Evolutionary conservation across 2,329 filamentous ascomycete genomes (phyloP).

Genomic region (Fusarium oligoseptatum): DNA sequence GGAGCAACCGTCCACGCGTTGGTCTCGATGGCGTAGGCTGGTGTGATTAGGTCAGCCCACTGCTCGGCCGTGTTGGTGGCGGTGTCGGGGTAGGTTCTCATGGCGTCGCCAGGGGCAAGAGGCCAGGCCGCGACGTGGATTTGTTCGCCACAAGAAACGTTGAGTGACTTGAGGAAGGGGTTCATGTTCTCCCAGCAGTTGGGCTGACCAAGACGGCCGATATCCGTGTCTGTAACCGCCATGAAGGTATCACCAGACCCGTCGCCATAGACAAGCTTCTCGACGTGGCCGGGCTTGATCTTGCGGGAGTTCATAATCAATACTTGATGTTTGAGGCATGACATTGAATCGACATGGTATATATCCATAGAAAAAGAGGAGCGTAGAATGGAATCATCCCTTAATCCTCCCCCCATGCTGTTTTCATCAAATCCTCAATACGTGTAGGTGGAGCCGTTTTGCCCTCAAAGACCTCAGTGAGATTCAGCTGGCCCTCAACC

Average conservation of each 20-base stretch:
- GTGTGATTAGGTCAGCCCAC: slow-evolving; percentile 41
- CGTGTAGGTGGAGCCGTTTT: neutral
- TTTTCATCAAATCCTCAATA: neutral
- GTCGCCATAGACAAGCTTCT: slow-evolving; percentile 65
- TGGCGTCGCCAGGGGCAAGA: slow-evolving; percentile 40
- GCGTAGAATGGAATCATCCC: neutral
- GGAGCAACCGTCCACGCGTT: slow-evolving; percentile 44
- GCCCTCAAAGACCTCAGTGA: neutral
- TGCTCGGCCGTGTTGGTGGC: slow-evolving; percentile 44
- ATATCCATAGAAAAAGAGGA: neutral
- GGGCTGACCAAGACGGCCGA: slow-evolving; percentile 57
- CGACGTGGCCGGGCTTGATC: slow-evolving; percentile 65
- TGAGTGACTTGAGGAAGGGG: slow-evolving; percentile 45
- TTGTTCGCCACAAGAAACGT: slow-evolving; percentile 44
- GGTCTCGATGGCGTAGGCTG: slow-evolving; percentile 42
- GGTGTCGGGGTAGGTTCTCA: slow-evolving; percentile 35
- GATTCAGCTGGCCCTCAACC: slow-evolving; percentile 21
- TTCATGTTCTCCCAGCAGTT: slow-evolving; percentile 66
- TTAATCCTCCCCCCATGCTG: neutral
- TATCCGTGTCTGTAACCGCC: slow-evolving; percentile 60
- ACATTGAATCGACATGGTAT: neutral
- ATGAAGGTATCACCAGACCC: slow-evolving; percentile 66
- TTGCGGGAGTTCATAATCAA: slow-evolving; percentile 49
- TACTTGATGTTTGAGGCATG: no score
- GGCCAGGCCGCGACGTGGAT: slow-evolving; percentile 50